phyloP scores from a whole-genome alignment of 192 early-diverging fungal genomes.

The Coemansia sp. region DNA sequence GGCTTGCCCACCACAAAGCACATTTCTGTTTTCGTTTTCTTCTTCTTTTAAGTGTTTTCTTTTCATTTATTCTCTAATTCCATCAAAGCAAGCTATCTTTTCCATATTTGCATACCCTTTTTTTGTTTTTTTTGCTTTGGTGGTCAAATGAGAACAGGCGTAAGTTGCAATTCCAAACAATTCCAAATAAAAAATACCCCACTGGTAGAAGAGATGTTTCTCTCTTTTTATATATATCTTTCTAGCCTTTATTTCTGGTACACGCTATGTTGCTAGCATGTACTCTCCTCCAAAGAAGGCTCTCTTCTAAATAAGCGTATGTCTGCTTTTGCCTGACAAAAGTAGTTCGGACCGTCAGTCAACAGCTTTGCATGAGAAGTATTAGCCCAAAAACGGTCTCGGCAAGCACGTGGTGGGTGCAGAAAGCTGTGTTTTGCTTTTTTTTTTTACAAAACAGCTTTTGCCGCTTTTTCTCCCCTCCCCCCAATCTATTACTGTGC shows the following conservation, averaged over 20 bases:
- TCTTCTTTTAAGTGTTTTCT: background rate
- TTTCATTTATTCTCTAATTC: background rate
- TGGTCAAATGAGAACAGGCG: slow-evolving; percentile 5
- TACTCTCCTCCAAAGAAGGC: no score
- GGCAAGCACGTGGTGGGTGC: no score
- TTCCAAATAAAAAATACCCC: background rate
- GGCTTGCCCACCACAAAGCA: background rate
- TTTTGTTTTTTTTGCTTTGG: slow-evolving; percentile 2
- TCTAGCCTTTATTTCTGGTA: no score
- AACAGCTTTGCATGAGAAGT: no score
- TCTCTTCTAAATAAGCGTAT: no score
- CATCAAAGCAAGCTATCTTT: slow-evolving; percentile 1
- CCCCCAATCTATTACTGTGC: background rate
- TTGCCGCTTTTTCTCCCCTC: no score
- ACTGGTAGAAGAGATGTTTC: background rate
- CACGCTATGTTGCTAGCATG: no score
- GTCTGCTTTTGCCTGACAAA: no score
- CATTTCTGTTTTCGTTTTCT: background rate
- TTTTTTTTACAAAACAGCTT: no score
- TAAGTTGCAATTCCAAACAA: background rate
- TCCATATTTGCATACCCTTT: background rate
- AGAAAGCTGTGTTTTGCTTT: no score
- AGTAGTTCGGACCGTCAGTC: no score
- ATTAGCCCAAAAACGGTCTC: no score
- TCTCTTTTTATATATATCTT: background rate